Evolutionary conservation across 805 yeast genomes (phyloP), one percentile per base, ranked within the genome.

Genomic region (Ogataea kodamae): DNA sequence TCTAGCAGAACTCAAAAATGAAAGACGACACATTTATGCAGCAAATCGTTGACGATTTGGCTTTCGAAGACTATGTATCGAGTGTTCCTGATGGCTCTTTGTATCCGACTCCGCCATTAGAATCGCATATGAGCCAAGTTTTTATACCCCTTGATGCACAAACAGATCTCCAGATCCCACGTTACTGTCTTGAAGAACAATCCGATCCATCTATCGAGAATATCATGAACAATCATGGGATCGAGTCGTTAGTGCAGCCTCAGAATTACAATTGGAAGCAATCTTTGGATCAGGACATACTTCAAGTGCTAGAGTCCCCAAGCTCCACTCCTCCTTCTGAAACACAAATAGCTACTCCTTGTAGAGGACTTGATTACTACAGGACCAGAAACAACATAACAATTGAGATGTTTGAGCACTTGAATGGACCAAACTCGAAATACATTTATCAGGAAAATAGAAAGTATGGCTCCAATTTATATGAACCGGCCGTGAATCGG

Each of bases 401-500:
- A 3, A 35, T 40, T 25, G 35, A 36, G 5, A 25, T 40, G 12
- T 43, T 50, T 17, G 28, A 34, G 19, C 16, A 33, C 4, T 19
- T 40, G 15, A 35, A 35, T 21, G 22, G 11, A 9, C 19, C 27
- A 13, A 22, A 37, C 16, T 23, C 40, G 9, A 19, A 24, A 18
- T 43, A 31, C 26, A 22, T 18, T 12, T 50, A 46, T 28, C 42
- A 40, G 13, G 33, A 24, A 31, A 50, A 50, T 35, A 48, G 40
- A 22, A 50, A 47, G 28, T 40, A 15, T 22, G 40, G 41, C 1
- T 25, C 35, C 9, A 39, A 33, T 23, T 15, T 39, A 18, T 51
- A 51, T 33, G 50, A 48, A 30, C 56, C 56, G 1, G 40, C 40
- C 3, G 49, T 52, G 13, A 49, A 48, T 16, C 42, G 48, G 21